Evolutionary conservation across 2,329 filamentous ascomycete genomes (phyloP).

Genomic region (Delphinella strobiligena): DNA sequence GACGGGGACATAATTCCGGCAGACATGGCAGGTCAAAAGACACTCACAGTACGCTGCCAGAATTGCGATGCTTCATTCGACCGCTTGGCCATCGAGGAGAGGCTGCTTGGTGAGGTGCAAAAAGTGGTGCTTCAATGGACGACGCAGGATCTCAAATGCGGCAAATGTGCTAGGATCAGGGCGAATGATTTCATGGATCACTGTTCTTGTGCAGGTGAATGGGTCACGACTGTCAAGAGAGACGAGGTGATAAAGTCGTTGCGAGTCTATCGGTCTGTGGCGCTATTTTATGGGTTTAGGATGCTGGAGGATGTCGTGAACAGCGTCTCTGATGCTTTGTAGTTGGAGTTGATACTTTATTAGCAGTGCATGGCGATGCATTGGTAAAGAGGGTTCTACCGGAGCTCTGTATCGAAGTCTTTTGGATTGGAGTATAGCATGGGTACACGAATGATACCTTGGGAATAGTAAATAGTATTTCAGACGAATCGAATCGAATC

Average conservation of each 20-base stretch:
- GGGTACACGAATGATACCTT: too few relatives aligned
- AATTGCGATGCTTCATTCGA: constrained; percentile 69
- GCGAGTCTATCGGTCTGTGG: constrained; percentile 61
- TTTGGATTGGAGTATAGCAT: too few relatives aligned
- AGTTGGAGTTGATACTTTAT: too few relatives aligned
- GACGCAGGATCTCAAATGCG: constrained; percentile 82
- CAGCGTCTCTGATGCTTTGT: constrained; percentile 8
- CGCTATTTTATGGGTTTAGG: constrained; percentile 64
- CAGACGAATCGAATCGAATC: too few relatives aligned
- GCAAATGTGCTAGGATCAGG: constrained; percentile 52
- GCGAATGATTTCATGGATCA: constrained; percentile 95
- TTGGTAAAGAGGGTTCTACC: too few relatives aligned
- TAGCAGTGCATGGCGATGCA: too few relatives aligned
- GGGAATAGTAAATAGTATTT: too few relatives aligned
- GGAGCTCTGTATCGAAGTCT: too few relatives aligned
- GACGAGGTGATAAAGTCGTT: constrained; percentile 55
- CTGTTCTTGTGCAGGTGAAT: constrained; percentile 81
- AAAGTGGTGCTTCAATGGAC: constrained; percentile 66
- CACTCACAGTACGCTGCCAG: constrained; percentile 40
- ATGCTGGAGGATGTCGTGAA: constrained; percentile 66
- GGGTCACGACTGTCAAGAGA: constrained; percentile 59
- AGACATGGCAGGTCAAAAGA: constrained; percentile 8
- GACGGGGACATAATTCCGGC: constrained; percentile 65
- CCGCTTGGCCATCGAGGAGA: constrained; percentile 71
- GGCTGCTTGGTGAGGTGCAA: constrained; percentile 65